Conservation (phyloP, 176 grass and related monocot species). For the Urochloa ruziziensis region DNA sequence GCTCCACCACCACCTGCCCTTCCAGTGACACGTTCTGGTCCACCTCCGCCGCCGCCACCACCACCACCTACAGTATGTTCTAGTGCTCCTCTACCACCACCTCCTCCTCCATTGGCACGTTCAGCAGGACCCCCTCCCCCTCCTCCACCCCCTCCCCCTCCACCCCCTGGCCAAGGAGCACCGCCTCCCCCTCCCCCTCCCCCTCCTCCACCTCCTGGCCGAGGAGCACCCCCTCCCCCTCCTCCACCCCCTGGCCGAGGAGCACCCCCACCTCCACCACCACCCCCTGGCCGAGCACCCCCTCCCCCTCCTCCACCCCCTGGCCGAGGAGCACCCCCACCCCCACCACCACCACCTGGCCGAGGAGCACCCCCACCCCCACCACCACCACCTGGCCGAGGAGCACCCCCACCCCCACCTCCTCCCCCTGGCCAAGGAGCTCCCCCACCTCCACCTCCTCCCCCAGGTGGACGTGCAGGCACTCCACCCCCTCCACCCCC, state of each 20-base stretch:
- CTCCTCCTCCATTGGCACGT: not conserved
- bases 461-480: not conserved
- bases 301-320: conserved; percentile 18
- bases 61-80: not conserved
- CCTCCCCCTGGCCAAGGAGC: not conserved
- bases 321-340: not conserved
- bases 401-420: not conserved
- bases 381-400: not conserved
- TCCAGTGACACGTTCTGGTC: not conserved
- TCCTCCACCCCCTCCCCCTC: not conserved
- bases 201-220: too few relatives aligned
- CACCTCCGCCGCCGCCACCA: conserved; percentile 2
- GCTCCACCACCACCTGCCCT: not conserved
- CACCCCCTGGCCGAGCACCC: not conserved
- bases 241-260: not conserved
- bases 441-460: not conserved
- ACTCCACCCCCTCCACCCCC: conserved; percentile 23
- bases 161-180: not conserved
- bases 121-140: not conserved
- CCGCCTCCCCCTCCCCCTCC: conserved; percentile 18
- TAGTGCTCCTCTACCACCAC: not conserved
- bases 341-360: not conserved
- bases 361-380: not conserved
- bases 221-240: not conserved
- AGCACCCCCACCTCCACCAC: not conserved